Base-by-base conservation (phyloP, 1,284 basidiomycete species). In the Pseudozyma thailandica region DNA sequence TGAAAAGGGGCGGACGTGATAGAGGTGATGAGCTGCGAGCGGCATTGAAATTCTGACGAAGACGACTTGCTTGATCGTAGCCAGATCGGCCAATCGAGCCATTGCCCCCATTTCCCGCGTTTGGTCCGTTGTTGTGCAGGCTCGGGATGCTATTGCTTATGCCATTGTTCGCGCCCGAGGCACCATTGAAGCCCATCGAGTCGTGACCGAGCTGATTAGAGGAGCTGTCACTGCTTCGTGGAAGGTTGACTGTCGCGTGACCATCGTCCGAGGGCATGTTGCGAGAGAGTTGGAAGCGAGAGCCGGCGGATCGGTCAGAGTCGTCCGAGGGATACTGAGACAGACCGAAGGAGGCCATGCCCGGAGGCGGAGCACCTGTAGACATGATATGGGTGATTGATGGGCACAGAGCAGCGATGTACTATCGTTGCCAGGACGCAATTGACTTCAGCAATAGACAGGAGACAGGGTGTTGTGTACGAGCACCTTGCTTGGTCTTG, bases 11-110 rank as follows among this genome's bases (percentile, higher is more conserved):
- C 4, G 68, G 62, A 10, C 62, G 62, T 3, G 68, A 71, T 2
- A 71, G 49, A 9, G 68, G 68, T 28, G 68, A 71, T 1, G 68
- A 63, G 49, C 68, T 65, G 49, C 68, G 56, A 13, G 61, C 61
- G 6, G 37, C 57, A 43, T 59, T 70, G 45, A 63, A 70, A 18
- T 57, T 60, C 16, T 70, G 66, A 20, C 66, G 66, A 21, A 70
- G 35, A 38, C 66, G 56, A 38, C 51, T 57, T 10, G 60, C 60
- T 26, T 59, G 60, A 39, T 70, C 66, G 38, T 38, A 53, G 5
- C 48, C 60, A 2, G 52, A n/a, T 30, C 55, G 50, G n/a, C 53
- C 48, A 21, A 50, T 26, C 1, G 52, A 46, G 23, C 23, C 25
- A 16, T 64, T 51, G 28, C 41, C 50, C 33, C 46, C 50, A 15